phyloP scores from a whole-genome alignment of 169 alveolate species.

The Plasmodium coatneyi region DNA sequence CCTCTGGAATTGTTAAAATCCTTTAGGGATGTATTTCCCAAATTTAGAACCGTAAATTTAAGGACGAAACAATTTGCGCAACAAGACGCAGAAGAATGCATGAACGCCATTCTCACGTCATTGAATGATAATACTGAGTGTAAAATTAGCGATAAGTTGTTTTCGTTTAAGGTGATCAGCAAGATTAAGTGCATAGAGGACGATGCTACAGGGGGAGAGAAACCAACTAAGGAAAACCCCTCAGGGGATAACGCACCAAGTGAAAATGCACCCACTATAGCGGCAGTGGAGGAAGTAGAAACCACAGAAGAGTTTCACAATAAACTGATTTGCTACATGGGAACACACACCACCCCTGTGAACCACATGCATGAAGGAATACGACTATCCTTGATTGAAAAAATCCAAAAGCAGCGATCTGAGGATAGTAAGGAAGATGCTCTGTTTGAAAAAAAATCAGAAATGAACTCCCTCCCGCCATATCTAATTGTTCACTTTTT shows the following conservation, averaged over 20 bases:
- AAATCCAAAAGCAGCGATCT: slow-evolving; percentile 88
- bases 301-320: slow-evolving; percentile 52
- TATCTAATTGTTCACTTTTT: slow-evolving; percentile 94
- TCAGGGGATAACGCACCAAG: background rate
- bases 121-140: slow-evolving; percentile 45
- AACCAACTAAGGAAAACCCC: background rate
- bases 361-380: slow-evolving; percentile 93
- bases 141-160: slow-evolving; percentile 53
- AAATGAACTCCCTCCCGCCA: slow-evolving; percentile 91
- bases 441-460: slow-evolving; percentile 89
- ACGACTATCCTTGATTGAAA: slow-evolving; percentile 89
- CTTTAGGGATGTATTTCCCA: slow-evolving; percentile 65
- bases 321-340: slow-evolving; percentile 86
- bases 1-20: slow-evolving; percentile 60
- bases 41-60: slow-evolving; percentile 63
- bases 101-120: slow-evolving; percentile 85
- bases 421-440: slow-evolving; percentile 84
- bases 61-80: slow-evolving; percentile 72
- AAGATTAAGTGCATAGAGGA: slow-evolving; percentile 20
- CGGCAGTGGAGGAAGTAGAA: background rate
- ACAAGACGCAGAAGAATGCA: slow-evolving; percentile 84
- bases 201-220: background rate
- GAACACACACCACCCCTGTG: slow-evolving; percentile 90
- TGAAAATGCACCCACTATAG: background rate
- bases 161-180: slow-evolving; percentile 47